Base-by-base conservation (phyloP, 805 yeast species). In the Lipomyces kockii region DNA sequence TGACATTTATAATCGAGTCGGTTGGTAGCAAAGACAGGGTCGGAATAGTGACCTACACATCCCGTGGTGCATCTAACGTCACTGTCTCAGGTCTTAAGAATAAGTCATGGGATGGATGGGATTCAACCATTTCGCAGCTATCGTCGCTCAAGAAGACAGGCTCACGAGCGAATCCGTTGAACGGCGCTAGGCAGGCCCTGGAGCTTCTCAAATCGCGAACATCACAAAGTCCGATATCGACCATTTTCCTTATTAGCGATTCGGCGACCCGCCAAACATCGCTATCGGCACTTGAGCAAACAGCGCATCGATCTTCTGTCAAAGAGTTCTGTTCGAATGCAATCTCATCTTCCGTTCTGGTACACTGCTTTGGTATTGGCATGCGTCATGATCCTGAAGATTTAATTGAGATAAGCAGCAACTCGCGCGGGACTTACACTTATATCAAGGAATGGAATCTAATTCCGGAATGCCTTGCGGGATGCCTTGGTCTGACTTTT, bases 351-450 rank as follows among this genome's bases (percentile, higher is more conserved):
- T 43, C 55, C 12, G 60, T 72, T 29, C 53, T 58, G 11, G 59
- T 74, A 14, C 71, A 74, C 56, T 53, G 74, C 2, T 74, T 74
- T 62, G 76, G 76, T n/a, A 60, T 73, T 43, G 65, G 73, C 14
- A 52, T 53, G 27, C 56, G 60, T 39, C 75, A 74, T 60, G 67
- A 65, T 9, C 68, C 74, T 2, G 70, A 67, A 43, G 66, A 62
- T 3, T 51, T 74, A 27, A 62, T 69, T 5, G 37, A 60, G 14
- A 34, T 70, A 11, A 56, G 71, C 12, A 60, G 58, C 14, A 17
- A 39, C 14, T 65, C 74, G 12, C 53, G 61, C 5, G 76, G 76
- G 29, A 65, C 71, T 11, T 74, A 74, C 60, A 58, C 64, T 20
- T 74, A 71, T 60, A 58, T 66, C 27, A 29, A 58, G 22, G 71